Evolutionary conservation across 2,329 filamentous ascomycete species (phyloP).

Genomic region (Claviceps quebecensis): DNA sequence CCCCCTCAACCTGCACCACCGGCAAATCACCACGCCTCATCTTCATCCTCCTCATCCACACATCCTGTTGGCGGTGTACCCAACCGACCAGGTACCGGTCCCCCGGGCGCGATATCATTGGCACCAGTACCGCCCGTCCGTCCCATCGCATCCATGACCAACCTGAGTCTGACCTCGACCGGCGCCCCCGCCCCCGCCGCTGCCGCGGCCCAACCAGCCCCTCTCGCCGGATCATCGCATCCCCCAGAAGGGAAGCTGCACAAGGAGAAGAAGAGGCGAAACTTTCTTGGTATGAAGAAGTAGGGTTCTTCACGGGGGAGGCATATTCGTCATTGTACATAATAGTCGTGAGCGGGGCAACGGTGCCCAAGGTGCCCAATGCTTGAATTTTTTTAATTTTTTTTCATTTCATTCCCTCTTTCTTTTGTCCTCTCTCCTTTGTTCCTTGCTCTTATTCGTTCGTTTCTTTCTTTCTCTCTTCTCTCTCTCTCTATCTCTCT

Average conservation of each 20-base stretch:
- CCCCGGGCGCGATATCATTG: slow-evolving; percentile 5
- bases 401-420: background rate
- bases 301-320: slow-evolving; percentile 19
- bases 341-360: background rate
- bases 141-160: slow-evolving; percentile 41
- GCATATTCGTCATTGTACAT: background rate
- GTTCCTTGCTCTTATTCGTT: background rate
- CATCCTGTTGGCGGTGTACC: slow-evolving; percentile 19
- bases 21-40: slow-evolving; percentile 17
- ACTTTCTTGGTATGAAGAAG: slow-evolving; percentile 47
- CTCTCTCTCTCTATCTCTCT: background rate
- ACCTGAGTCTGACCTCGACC: slow-evolving; percentile 32
- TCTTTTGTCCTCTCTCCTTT: background rate
- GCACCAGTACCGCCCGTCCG: slow-evolving; percentile 15
- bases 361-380: background rate
- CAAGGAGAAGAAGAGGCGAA: slow-evolving; percentile 49
- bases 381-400: background rate
- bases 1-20: slow-evolving; percentile 36
- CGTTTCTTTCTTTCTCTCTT: background rate
- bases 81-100: slow-evolving; percentile 7
- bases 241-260: slow-evolving; percentile 27
- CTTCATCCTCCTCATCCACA: background rate
- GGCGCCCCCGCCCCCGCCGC: background rate
- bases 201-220: slow-evolving; percentile 4
- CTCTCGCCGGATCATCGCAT: slow-evolving; percentile 5